These are phyloP conservation scores for Besnoitia besnoiti DNA, from an alignment of 169 alveolate genomes.

Conservation along the genomic window DNA sequence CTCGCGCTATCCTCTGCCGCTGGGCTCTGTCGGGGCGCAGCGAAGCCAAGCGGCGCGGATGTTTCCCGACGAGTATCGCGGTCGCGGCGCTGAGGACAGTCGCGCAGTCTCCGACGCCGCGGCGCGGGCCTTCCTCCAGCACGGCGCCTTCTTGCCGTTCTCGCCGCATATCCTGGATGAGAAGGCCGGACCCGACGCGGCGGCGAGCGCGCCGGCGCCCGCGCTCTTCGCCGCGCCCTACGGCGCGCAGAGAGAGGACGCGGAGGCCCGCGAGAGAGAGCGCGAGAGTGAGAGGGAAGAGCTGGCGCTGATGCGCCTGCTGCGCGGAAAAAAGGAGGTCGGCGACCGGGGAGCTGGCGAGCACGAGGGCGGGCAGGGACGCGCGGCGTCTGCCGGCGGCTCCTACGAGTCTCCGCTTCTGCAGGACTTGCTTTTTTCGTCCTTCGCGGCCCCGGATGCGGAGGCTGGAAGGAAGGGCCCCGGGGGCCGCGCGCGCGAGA, in stretches of 20 bases:
- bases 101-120: background rate
- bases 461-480: too few species aligned
- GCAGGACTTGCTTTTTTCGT: too few species aligned
- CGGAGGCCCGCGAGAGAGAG: background rate
- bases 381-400: background rate
- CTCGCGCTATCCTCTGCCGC: too few species aligned
- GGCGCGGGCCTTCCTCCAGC: too few species aligned
- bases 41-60: too few species aligned
- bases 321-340: too few species aligned
- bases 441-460: too few species aligned
- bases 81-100: background rate
- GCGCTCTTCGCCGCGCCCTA: background rate
- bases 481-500: too few species aligned
- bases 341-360: background rate
- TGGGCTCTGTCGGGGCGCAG: too few species aligned
- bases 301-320: background rate
- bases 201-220: background rate
- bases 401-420: too few species aligned
- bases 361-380: background rate
- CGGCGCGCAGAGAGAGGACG: background rate
- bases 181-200: too few species aligned
- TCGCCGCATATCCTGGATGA: background rate
- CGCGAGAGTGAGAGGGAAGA: background rate
- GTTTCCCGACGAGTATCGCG: too few species aligned
- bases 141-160: background rate